These are phyloP conservation scores for Chrysosporium queenslandicum DNA, from an alignment of 2,329 filamentous ascomycete species.

Conservation along the genomic window DNA sequence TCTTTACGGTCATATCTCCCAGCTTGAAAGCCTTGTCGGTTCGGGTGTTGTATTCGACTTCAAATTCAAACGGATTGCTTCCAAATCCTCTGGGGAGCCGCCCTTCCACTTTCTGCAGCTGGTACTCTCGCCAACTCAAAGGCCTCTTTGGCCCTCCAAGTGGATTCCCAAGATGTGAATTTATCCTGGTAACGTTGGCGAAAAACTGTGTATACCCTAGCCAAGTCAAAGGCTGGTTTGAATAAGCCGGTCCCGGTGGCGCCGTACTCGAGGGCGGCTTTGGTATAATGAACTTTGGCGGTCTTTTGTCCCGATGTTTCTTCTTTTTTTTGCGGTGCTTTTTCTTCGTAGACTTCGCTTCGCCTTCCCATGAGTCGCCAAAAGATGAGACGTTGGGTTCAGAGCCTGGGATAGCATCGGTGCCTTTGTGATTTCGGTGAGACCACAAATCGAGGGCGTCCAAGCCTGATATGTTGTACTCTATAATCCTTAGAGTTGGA, in stretches of 20 bases:
- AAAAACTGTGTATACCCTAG: slow-evolving; percentile 82
- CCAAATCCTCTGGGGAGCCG: slow-evolving; percentile 32
- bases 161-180: slow-evolving; percentile 47
- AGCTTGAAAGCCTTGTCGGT: slow-evolving; percentile 65
- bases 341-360: background rate
- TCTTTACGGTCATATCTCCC: slow-evolving; percentile 73
- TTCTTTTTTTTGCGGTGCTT: slow-evolving; percentile 30
- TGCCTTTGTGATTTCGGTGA: slow-evolving; percentile 10
- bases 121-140: slow-evolving; percentile 40
- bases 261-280: slow-evolving; percentile 60
- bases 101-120: slow-evolving; percentile 44
- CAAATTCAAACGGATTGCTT: slow-evolving; percentile 53
- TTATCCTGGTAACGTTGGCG: slow-evolving; percentile 84
- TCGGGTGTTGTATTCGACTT: slow-evolving; percentile 79
- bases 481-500: slow-evolving; percentile 76
- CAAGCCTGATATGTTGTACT: slow-evolving; percentile 82
- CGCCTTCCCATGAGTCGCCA: background rate
- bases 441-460: slow-evolving; percentile 42
- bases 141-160: slow-evolving; percentile 22
- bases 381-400: background rate
- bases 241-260: slow-evolving; percentile 81
- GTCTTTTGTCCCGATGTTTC: slow-evolving; percentile 39
- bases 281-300: slow-evolving; percentile 58
- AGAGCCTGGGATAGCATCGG: background rate
- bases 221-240: slow-evolving; percentile 67